Evolutionary conservation across 1,139 yeast genomes (phyloP), one percentile per base, ranked within the genome.

Genomic region (Kodamaea plutei): DNA sequence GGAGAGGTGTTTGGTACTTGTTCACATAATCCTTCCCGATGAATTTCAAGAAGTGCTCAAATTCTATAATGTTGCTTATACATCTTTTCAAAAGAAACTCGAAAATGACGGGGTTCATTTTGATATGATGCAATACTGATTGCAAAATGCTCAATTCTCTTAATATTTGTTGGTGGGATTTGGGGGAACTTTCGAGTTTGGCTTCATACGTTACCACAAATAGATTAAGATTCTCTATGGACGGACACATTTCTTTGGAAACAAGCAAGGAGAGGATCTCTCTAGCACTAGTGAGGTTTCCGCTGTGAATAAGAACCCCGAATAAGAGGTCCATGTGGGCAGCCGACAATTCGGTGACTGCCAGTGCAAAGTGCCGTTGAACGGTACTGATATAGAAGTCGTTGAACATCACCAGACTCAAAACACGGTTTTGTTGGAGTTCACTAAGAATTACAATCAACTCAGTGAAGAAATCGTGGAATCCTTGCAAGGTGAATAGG

Each of bases 31-130:
- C 19, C 15, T 19, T n/a, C 8, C 32, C 47, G 1, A 47, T 42
- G 22, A 58, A 45, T 16, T 42, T 45, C 3, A 64, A 21, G 23
- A 66, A 52, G 28, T 61, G 59, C 10, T 57, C 55, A 28, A 67
- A 47, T 23, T 66, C 73, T 24, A 42, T 44, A 1, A 41, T 34
- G 25, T 49, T 49, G 12, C 47, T 40, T 5, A 59, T 48, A 2
- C 52, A 44, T 17, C 44, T 34, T 6, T 41, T 35, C 25, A 64
- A 39, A 5, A 66, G 35, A 5, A 59, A 39, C 13, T 41, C 37
- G 24, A 59, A 51, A 3, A 51, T 32, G 2, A 39, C 28, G 0
- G 43, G 34, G 14, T 47, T 44, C 15, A 63, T 30, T 2, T 43
- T 42, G 13, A 43, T 39, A 30, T 57, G 58, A 37, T 56, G 56